phyloP scores from a whole-genome alignment of 208 protist genomes.

The Acanthamoeba rhysodes region DNA sequence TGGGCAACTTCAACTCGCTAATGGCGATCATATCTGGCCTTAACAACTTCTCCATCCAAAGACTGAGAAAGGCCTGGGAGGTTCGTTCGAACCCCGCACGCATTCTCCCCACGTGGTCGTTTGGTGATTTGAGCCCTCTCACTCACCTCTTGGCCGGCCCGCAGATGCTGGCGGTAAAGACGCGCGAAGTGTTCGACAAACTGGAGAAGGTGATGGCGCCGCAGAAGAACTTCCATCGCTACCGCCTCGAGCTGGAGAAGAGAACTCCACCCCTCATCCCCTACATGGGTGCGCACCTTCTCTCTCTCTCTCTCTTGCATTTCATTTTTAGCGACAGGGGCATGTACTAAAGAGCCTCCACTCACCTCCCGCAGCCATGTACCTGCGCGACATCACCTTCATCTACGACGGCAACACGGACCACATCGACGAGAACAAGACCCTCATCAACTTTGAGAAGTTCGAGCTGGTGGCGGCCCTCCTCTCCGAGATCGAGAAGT shows the following conservation, averaged over 20 bases:
- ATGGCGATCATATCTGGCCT: constrained; percentile 78
- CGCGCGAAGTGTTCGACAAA: constrained; percentile 38
- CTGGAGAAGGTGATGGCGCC: constrained; percentile 70
- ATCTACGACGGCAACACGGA: constrained; percentile 77
- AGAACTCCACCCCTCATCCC: constrained; percentile 27
- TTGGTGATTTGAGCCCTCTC: not conserved
- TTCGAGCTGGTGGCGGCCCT: constrained; percentile 39
- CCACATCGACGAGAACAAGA: constrained; percentile 18
- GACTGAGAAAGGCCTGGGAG: constrained; percentile 73
- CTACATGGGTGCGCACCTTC: not conserved
- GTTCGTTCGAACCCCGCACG: not conserved
- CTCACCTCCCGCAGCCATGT: not conserved
- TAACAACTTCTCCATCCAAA: constrained; percentile 75
- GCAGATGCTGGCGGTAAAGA: constrained; percentile 42
- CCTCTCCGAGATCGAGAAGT: constrained; percentile 44
- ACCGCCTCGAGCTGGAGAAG: constrained; percentile 43
- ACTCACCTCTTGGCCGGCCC: not conserved
- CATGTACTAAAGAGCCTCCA: not conserved
- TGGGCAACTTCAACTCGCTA: constrained; percentile 71
- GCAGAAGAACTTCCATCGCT: constrained; percentile 52
- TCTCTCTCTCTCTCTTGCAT: not conserved
- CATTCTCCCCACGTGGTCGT: not conserved
- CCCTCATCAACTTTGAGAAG: constrained; percentile 76
- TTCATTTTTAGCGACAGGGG: not conserved
- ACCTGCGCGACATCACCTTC: constrained; percentile 72